Base-by-base conservation (phyloP, 805 yeast genomes). In the Isabelozyma pseudorhagii region DNA sequence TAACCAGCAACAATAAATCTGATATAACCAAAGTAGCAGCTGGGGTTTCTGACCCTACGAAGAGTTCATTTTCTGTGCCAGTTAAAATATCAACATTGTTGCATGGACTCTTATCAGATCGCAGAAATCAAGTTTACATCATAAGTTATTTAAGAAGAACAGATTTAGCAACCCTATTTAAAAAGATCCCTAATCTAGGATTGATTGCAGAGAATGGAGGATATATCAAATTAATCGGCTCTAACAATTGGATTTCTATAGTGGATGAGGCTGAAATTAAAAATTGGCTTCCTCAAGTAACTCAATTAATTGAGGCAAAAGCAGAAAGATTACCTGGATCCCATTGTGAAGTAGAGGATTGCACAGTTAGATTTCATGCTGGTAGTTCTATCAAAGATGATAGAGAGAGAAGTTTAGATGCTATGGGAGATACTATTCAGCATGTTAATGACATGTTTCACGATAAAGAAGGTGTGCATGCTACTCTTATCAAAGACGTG, bases 161-260 rank as follows among this genome's bases (percentile, higher is more conserved):
- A 1, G 88, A 84, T 40, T 68, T 92, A 60, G 88, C 86, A 52
- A 75, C 88, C 48, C 69, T 82, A 47, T 91, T 85, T 68, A 75
- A 85, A 15, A 78, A 89, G 55, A 77, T 83, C 4, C 81, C 86
- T 1, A 81, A 81, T 40, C 60, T 92, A 29, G 97, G 97, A 0
- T 72, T 93, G 46, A 83, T 93, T 54, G 96, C 97, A 1, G 98
- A 92, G 66, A 85, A 86, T 61, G 98, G 98, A 38, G 96, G 90
- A 0, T 89, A 80, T 59, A 76, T 93, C 34, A 84, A 80, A 62
- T 59, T 82, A 15, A 77, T 78, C 13, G 76, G 80, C 17, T 55
- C 71, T 27, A 66, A 72, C 13, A 67, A 72, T 10, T 89, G 96
- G 96, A 67, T 79, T 44, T 76, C 86, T 1, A 72, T 86, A 18